These are phyloP conservation scores for Macrocystidia cucumis DNA, from an alignment of 1,284 basidiomycete genomes.

Conservation along the genomic window DNA sequence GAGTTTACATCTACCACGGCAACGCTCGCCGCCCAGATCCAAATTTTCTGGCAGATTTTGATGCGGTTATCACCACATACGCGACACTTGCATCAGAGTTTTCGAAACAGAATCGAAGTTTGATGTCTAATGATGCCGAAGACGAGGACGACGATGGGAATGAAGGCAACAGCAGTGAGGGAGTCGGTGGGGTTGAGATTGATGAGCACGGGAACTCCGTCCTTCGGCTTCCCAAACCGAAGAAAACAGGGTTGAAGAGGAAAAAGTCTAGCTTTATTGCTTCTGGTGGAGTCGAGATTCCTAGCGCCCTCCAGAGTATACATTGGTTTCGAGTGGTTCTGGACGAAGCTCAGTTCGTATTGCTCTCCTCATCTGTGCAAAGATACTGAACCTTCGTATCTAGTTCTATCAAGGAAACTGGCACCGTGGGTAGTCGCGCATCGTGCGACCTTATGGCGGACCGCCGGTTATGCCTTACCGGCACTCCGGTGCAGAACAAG, in stretches of 20 bases:
- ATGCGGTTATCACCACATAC: constrained; percentile 97
- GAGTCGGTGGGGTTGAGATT: constrained; percentile 51
- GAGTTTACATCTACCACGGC: constrained; percentile 96
- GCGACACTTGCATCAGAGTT: constrained; percentile 94
- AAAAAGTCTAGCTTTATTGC: constrained; percentile 49
- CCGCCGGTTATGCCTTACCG: constrained; percentile 89
- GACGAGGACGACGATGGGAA: constrained; percentile 67
- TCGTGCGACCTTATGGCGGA: constrained; percentile 94
- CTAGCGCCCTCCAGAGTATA: constrained; percentile 89
- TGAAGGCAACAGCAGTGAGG: constrained; percentile 64
- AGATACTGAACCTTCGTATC: constrained; percentile 6
- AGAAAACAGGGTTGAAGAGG: constrained; percentile 56
- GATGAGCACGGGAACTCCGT: constrained; percentile 65
- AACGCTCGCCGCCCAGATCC: constrained; percentile 84
- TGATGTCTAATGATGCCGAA: constrained; percentile 33
- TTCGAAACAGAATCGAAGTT: constrained; percentile 77
- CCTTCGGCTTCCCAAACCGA: constrained; percentile 44
- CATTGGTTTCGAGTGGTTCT: constrained; percentile 98
- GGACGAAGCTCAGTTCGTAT: constrained; percentile 93
- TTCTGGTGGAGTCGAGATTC: constrained; percentile 44
- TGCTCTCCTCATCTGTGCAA: constrained; percentile 4
- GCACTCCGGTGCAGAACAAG: constrained; percentile 98
- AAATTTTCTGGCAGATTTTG: constrained; percentile 83
- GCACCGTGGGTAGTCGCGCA: constrained; percentile 90
- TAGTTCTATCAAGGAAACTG: constrained; percentile 94